Conservation (phyloP, 1,284 basidiomycete species). For the Melanopsichium pennsylvanicum region DNA sequence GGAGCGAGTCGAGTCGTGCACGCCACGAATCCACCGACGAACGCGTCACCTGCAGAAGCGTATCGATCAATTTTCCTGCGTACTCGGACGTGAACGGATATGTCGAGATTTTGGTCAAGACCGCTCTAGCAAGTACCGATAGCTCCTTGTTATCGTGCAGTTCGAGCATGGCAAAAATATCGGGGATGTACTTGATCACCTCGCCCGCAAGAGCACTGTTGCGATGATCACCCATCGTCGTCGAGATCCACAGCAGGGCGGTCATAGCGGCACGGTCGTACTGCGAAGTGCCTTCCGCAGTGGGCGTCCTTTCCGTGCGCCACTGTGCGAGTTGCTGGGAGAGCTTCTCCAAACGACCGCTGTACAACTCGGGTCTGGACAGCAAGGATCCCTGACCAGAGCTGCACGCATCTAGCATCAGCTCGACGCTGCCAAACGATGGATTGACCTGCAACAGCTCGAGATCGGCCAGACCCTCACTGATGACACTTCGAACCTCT, state of each 20-base stretch:
- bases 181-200: slow-evolving; percentile 59
- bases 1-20: slow-evolving; percentile 57
- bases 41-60: slow-evolving; percentile 51
- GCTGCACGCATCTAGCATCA: slow-evolving; percentile 75
- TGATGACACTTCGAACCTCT: slow-evolving; percentile 66
- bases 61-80: slow-evolving; percentile 42
- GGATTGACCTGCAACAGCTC: slow-evolving; percentile 71
- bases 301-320: slow-evolving; percentile 65
- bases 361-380: slow-evolving; percentile 69
- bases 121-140: slow-evolving; percentile 46
- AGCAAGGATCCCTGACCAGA: slow-evolving; percentile 69
- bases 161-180: slow-evolving; percentile 63
- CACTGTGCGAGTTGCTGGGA: slow-evolving; percentile 57
- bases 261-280: slow-evolving; percentile 62
- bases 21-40: slow-evolving; percentile 59
- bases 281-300: slow-evolving; percentile 64
- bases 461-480: slow-evolving; percentile 66
- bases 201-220: slow-evolving; percentile 52
- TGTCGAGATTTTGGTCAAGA: slow-evolving; percentile 57
- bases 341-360: slow-evolving; percentile 70
- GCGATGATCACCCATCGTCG: slow-evolving; percentile 62
- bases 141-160: slow-evolving; percentile 64
- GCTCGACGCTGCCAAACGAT: slow-evolving; percentile 74
- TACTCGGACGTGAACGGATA: slow-evolving; percentile 50
- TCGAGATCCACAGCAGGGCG: slow-evolving; percentile 57